Conservation (phyloP, 768 basidiomycete genomes). For the Lyophyllum atratum region DNA sequence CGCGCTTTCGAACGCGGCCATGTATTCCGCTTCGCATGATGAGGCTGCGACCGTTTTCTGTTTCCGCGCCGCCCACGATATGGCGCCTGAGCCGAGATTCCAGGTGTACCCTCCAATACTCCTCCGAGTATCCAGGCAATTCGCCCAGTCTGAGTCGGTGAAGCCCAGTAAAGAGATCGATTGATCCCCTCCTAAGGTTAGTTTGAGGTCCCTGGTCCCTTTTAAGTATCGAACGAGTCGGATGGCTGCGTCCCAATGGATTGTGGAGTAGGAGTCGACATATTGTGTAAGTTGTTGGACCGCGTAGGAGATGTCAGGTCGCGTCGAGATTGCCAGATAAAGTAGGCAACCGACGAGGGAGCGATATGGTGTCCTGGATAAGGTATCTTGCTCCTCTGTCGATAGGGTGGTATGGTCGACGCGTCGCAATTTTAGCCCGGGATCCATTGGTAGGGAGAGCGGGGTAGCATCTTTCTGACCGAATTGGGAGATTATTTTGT, state of each 20-base stretch:
- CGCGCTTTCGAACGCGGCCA: constrained; percentile 28
- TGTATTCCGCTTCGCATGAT: constrained; percentile 38
- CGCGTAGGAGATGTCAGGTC: constrained; percentile 27
- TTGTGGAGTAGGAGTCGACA: constrained; percentile 23
- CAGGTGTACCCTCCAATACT: constrained; percentile 21
- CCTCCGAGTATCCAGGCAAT: constrained; percentile 13
- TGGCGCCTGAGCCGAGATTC: constrained; percentile 12
- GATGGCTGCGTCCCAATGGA: constrained; percentile 29
- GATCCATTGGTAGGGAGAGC: constrained; percentile 16
- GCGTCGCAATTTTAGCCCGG: constrained; percentile 13
- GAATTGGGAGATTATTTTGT: constrained; percentile 19
- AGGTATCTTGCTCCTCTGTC: neutral
- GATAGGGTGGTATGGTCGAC: neutral
- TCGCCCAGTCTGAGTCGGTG: constrained; percentile 21
- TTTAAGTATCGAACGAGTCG: constrained; percentile 19
- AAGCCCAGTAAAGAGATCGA: constrained; percentile 1
- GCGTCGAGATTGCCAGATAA: constrained; percentile 20
- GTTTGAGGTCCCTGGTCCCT: neutral
- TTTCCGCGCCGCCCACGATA: constrained; percentile 12
- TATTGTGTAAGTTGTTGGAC: constrained; percentile 28
- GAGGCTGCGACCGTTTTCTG: constrained; percentile 15
- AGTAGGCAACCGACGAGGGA: constrained; percentile 18
- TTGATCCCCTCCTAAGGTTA: constrained; percentile 9
- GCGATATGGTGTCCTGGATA: neutral
- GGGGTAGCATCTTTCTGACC: constrained; percentile 18